Base-by-base conservation (phyloP, 768 basidiomycete genomes). In the Mycena metata region DNA sequence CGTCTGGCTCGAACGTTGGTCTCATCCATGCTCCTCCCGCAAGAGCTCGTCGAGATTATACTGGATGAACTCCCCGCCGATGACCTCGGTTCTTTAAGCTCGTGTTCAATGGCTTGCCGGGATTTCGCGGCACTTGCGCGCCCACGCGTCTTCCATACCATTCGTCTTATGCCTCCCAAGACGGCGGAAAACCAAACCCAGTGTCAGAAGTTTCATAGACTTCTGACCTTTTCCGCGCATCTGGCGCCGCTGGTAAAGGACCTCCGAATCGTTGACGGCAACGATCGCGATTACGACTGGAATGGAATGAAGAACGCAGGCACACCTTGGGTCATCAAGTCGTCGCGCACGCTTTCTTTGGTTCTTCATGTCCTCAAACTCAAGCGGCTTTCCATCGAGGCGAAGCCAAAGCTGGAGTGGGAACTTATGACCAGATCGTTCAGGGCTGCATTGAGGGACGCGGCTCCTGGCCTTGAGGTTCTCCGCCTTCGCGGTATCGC, bases 261-360 rank as follows among this genome's bases (percentile, higher is more conserved):
- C 21, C 60, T 62, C 36, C 60, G 47, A 15, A 60, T 60, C 47
- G 60, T 60, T 21, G 60, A 60, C 9, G 60, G 60, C 46, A 42
- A 39, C 15, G 36, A 26, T 23, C 59, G 43, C 6, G n/a, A n/a
- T 41, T 10, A 8, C 15, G 35, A 36, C 11, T 39, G 15, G 26
- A 21, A 19, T 5, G 10, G 24, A 26, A 26, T 16, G 42, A n/a
- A 26, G n/a, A 30, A 47, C 12, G 36, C 16, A 26, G 60, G 60
- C 49, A 43, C 36, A n/a, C 35, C 36, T 7, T 60, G 60, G 60
- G 23, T 60, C 33, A 19, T 19, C 33, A 26, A 19, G 7, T 24
- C 60, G 11, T 21, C n/a, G n/a, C 46, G 60, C 26, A 60, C 36
- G 10, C 47, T 60, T 1, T 13, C 33, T 35, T 30, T 26, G 5